phyloP scores from a whole-genome alignment of 208 protist genomes.

The Porcisia hertigi region DNA sequence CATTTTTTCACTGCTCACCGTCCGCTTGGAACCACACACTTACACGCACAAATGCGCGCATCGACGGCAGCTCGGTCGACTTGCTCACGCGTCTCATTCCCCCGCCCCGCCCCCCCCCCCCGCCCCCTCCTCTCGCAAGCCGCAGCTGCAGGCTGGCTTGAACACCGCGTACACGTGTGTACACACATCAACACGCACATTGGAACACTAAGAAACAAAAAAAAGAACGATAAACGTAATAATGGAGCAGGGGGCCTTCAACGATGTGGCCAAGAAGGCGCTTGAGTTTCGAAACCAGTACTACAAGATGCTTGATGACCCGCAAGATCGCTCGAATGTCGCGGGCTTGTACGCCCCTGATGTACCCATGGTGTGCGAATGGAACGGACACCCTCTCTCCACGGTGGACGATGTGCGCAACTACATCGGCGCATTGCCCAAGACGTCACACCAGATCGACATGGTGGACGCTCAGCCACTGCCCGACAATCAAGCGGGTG shows the following conservation, averaged over 20 bases:
- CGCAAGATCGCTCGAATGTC: constrained; percentile 51
- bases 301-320: constrained; percentile 81
- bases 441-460: constrained; percentile 79
- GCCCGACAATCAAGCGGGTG: constrained; percentile 71
- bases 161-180: neutral
- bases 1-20: neutral
- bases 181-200: constrained; percentile 9
- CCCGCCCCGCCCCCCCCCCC: neutral
- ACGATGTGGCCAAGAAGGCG: constrained; percentile 80
- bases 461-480: constrained; percentile 90
- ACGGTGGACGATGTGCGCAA: constrained; percentile 46
- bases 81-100: neutral
- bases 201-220: neutral
- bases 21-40: neutral
- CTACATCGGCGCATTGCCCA: constrained; percentile 70
- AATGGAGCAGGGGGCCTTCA: constrained; percentile 75
- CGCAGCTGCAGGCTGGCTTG: too few relatives aligned
- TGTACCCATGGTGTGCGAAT: constrained; percentile 80
- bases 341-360: constrained; percentile 68
- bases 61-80: neutral
- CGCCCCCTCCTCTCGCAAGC: neutral
- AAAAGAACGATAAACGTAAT: neutral
- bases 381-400: constrained; percentile 84
- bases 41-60: neutral
- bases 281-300: constrained; percentile 78